phyloP scores from a whole-genome alignment of 306 rosid genomes.

The Abrus pulchellus region DNA sequence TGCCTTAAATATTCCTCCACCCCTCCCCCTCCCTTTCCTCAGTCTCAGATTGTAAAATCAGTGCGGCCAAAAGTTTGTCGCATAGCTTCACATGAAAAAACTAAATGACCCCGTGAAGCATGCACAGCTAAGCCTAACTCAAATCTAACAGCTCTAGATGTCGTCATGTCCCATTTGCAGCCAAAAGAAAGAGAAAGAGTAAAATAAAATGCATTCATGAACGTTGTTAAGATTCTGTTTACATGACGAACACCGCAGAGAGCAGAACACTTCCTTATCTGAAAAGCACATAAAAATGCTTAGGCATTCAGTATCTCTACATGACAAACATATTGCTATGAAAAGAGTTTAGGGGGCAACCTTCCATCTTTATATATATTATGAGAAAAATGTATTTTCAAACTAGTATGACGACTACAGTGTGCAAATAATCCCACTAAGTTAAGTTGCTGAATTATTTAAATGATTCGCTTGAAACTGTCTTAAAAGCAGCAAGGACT shows the following conservation, averaged over 20 bases:
- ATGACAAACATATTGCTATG: conserved; percentile 14
- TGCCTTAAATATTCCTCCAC: background rate
- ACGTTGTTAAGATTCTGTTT: conserved; percentile 37
- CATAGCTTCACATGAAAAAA: conserved; percentile 46
- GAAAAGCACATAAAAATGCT: conserved; percentile 6
- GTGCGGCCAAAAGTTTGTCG: conserved; percentile 44
- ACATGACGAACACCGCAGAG: background rate
- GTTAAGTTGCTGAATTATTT: conserved; percentile 52
- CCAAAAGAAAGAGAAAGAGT: background rate
- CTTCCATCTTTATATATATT: conserved; percentile 31
- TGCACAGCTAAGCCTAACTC: conserved; percentile 41
- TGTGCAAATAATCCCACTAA: conserved; percentile 20
- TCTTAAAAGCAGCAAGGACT: conserved; percentile 71
- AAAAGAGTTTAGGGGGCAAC: conserved; percentile 21
- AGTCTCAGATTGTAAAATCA: conserved; percentile 32
- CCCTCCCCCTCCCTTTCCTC: background rate
- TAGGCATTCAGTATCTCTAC: conserved; percentile 5
- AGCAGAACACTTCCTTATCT: conserved; percentile 16
- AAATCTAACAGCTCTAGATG: conserved; percentile 38
- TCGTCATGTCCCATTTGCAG: conserved; percentile 41
- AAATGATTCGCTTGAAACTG: conserved; percentile 77
- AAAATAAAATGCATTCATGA: conserved; percentile 29
- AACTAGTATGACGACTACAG: conserved; percentile 16
- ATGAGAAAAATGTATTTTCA: background rate
- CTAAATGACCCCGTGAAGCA: conserved; percentile 35